Evolutionary conservation across 1,284 basidiomycete species (phyloP).

Genomic region (Phaffia rhodozyma): DNA sequence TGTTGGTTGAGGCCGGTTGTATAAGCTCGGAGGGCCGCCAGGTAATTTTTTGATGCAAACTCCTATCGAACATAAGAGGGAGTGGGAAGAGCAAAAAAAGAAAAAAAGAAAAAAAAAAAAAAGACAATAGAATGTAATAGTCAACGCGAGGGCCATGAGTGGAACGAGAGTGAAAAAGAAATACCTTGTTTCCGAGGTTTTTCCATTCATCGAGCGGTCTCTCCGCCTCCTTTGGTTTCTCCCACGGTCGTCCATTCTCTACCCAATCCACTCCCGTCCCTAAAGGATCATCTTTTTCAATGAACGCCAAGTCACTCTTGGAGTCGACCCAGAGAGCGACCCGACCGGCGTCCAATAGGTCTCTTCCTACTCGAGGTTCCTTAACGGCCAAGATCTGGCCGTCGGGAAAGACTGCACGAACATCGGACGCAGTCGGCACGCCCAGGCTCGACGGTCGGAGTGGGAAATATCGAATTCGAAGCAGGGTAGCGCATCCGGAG

Average conservation of each 20-base stretch:
- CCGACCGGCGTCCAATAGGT: slow-evolving; percentile 1
- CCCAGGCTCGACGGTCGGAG: slow-evolving; percentile 12
- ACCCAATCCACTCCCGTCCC: slow-evolving; percentile 4
- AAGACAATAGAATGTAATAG: too few species aligned
- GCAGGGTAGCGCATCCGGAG: background rate
- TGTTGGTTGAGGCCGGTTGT: slow-evolving; percentile 8
- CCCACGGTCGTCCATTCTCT: background rate
- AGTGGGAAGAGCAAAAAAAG: background rate
- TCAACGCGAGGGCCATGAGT: background rate
- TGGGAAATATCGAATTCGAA: slow-evolving; percentile 10
- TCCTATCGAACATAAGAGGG: background rate
- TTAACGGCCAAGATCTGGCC: slow-evolving; percentile 8
- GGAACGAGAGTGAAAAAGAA: background rate
- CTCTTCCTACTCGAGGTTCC: slow-evolving; percentile 1
- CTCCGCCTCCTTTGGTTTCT: background rate
- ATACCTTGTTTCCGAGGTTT: slow-evolving; percentile 8
- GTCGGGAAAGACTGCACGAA: slow-evolving; percentile 8
- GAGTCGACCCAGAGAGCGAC: slow-evolving; percentile 5
- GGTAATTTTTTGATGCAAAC: background rate
- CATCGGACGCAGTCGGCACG: slow-evolving; percentile 1
- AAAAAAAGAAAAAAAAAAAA: background rate
- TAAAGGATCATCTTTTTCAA: background rate
- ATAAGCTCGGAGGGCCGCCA: background rate
- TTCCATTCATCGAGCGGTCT: slow-evolving; percentile 5
- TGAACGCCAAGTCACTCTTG: background rate